Conservation (phyloP, 2,329 filamentous ascomycete species). For the Pestalotiopsis sp. region DNA sequence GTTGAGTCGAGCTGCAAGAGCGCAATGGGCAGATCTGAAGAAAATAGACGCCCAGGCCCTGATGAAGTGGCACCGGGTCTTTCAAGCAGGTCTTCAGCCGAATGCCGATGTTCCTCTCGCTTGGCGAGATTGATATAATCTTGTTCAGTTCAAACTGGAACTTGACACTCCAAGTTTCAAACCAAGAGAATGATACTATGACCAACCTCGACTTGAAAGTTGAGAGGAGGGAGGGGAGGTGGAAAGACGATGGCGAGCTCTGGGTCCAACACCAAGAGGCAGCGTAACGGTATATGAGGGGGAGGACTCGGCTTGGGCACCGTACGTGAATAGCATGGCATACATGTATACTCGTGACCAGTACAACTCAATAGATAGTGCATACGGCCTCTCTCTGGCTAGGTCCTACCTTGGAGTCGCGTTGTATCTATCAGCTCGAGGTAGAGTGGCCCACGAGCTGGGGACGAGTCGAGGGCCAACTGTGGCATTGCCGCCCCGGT, state of each 20-base stretch:
- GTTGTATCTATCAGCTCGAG: constrained; percentile 14
- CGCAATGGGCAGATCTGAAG: constrained; percentile 37
- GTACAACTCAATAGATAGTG: constrained; percentile 2
- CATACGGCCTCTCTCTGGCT: not conserved
- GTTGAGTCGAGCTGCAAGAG: constrained; percentile 35
- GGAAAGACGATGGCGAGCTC: constrained; percentile 2
- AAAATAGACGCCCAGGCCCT: constrained; percentile 46
- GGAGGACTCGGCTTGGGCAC: constrained; percentile 11
- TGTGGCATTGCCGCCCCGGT: constrained; percentile 25
- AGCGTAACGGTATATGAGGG: constrained; percentile 24
- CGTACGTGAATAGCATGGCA: constrained; percentile 11
- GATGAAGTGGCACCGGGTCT: constrained; percentile 35
- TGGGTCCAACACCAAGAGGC: constrained; percentile 14
- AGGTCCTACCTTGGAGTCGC: not conserved
- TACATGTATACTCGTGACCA: not conserved
- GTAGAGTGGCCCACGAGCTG: constrained; percentile 16
- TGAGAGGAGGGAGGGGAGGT: constrained; percentile 9
- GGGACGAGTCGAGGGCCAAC: constrained; percentile 14
- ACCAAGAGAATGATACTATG: constrained; percentile 2
- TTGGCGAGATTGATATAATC: constrained; percentile 6
- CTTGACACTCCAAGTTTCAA: constrained; percentile 20
- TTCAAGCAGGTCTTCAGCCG: constrained; percentile 17
- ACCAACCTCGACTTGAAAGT: constrained; percentile 2
- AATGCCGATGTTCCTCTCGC: constrained; percentile 16
- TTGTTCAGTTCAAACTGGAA: constrained; percentile 20